phyloP scores from a whole-genome alignment of 2,329 filamentous ascomycete species.

The Arthrobotrys conoides region DNA sequence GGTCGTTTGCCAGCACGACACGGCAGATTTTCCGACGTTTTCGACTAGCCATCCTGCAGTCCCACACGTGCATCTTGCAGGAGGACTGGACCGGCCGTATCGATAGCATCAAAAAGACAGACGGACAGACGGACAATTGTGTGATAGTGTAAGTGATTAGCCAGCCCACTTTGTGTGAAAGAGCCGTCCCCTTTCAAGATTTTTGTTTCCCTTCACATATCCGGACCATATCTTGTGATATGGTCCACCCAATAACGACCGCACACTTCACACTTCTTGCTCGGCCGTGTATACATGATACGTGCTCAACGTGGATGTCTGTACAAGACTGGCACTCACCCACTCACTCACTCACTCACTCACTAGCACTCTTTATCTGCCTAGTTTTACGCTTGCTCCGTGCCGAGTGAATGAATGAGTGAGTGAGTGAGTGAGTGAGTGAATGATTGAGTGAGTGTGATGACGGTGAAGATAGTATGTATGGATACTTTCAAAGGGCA shows the following conservation, averaged over 20 bases:
- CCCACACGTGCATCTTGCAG: constrained; percentile 59
- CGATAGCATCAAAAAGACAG: constrained; percentile 25
- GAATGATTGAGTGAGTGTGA: not conserved
- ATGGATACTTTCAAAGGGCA: constrained; percentile 2
- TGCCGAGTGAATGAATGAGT: not conserved
- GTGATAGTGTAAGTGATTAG: constrained; percentile 35
- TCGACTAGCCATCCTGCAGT: constrained; percentile 58
- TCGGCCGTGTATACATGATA: constrained; percentile 7
- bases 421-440: not conserved
- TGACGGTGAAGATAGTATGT: not conserved
- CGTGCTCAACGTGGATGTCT: constrained; percentile 27
- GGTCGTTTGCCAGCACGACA: constrained; percentile 56
- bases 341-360: no score
- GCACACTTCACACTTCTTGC: constrained; percentile 37
- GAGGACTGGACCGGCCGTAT: constrained; percentile 38
- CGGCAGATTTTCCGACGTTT: constrained; percentile 58
- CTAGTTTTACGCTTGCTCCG: no score
- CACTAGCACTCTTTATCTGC: constrained; percentile 13
- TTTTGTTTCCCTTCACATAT: not conserved
- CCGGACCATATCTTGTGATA: constrained; percentile 25
- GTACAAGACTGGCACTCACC: no score
- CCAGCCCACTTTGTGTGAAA: constrained; percentile 30
- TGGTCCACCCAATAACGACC: constrained; percentile 31
- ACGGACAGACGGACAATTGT: constrained; percentile 18
- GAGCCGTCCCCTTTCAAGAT: constrained; percentile 31